phyloP scores from a whole-genome alignment of 169 alveolate species.

The Eimeria necatrix region DNA sequence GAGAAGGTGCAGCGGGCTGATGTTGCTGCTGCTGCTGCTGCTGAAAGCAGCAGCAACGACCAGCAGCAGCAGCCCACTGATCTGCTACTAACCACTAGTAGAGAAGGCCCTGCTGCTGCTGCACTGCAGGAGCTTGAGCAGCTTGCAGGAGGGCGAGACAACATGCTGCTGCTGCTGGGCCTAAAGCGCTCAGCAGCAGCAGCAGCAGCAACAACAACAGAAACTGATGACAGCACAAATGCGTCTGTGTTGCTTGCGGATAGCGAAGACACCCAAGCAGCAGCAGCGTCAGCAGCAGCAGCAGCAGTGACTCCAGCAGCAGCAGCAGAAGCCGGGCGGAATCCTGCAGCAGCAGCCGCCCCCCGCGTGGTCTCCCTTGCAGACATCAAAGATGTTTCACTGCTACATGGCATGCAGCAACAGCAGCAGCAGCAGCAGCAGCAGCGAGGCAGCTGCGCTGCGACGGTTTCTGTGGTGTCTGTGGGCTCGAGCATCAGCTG shows the following conservation, averaged over 20 bases:
- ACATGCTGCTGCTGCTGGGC: conserved; percentile 28
- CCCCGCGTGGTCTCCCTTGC: conserved; percentile 35
- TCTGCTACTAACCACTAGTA: conserved; percentile 18
- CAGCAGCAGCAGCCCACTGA: conserved; percentile 19
- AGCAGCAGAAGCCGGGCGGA: not conserved
- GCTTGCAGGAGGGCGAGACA: conserved; percentile 23
- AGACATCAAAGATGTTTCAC: not conserved
- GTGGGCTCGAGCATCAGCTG: not conserved
- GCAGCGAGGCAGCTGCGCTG: not conserved
- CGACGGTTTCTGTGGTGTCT: conserved; percentile 28
- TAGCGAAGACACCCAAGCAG: not conserved
- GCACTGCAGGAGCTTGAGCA: conserved; percentile 6
- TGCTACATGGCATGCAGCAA: not conserved
- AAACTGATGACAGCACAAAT: not conserved
- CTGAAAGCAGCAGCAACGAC: not conserved
- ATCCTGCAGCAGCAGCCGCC: not conserved
- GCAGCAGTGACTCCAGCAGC: not conserved
- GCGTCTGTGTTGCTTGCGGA: not conserved
- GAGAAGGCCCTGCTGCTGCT: conserved; percentile 50
- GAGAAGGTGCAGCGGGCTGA: not conserved
- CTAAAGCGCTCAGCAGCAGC: conserved; percentile 5
- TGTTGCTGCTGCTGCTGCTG: not conserved
- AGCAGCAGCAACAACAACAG: not conserved
- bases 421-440: not conserved
- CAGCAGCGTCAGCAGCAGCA: not conserved